Conservation (phyloP, 805 yeast species). For the Ogataea paraovalis region DNA sequence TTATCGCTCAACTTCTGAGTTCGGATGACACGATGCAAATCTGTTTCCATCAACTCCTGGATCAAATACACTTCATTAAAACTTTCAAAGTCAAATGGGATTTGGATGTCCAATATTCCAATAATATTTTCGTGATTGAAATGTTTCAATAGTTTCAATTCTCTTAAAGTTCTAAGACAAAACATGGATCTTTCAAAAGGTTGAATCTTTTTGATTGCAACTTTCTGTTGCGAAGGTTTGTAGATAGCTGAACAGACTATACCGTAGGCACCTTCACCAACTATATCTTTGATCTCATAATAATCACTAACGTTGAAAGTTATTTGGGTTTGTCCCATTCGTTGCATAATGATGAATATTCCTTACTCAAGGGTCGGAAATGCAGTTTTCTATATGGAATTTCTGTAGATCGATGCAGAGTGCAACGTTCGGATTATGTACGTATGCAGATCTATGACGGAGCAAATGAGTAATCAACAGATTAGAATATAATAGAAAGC, state of each 20-base stretch:
- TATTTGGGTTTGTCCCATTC: constrained; percentile 27
- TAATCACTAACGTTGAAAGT: constrained; percentile 85
- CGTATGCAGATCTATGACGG: no score
- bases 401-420: no score
- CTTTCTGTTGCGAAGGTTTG: constrained; percentile 78
- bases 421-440: no score
- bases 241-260: constrained; percentile 88
- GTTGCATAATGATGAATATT: neutral
- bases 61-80: constrained; percentile 86
- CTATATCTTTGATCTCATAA: constrained; percentile 77
- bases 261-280: constrained; percentile 97
- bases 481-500: no score
- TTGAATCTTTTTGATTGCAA: constrained; percentile 93
- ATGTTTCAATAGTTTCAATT: constrained; percentile 81
- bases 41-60: constrained; percentile 87
- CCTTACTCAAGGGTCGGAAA: no score
- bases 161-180: constrained; percentile 84
- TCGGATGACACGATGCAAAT: constrained; percentile 73
- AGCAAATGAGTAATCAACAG: no score
- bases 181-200: constrained; percentile 90
- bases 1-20: constrained; percentile 85
- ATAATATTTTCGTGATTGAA: constrained; percentile 94
- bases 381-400: no score
- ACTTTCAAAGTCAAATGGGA: constrained; percentile 69
- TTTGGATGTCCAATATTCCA: constrained; percentile 82